These are phyloP conservation scores for Eleusine indica DNA, from an alignment of 176 grass and related monocot species.

Conservation along the genomic window DNA sequence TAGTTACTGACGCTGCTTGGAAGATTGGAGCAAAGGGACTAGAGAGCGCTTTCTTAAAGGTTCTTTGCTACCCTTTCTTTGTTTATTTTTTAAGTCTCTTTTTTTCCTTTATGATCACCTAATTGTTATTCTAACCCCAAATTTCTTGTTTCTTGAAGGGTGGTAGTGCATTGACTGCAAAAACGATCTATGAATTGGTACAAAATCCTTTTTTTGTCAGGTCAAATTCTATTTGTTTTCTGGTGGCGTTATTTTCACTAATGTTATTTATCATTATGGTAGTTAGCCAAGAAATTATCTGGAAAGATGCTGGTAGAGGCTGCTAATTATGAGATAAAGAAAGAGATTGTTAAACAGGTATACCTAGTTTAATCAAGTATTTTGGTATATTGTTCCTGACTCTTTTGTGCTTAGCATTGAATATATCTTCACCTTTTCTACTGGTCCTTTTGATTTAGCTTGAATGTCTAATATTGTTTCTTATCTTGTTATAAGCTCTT, in stretches of 20 bases:
- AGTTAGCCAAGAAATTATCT: conserved; percentile 87
- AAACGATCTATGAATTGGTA: conserved; percentile 86
- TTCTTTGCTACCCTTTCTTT: conserved; percentile 36
- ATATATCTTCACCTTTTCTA: conserved; percentile 23
- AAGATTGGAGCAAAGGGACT: conserved; percentile 76
- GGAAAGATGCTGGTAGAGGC: conserved; percentile 79
- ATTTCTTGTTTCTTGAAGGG: conserved; percentile 56
- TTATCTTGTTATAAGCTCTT: conserved; percentile 14
- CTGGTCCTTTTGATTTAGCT: background rate
- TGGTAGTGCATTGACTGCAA: conserved; percentile 75
- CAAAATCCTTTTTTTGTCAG: conserved; percentile 12
- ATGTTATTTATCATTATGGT: conserved; percentile 47
- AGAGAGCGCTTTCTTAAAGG: conserved; percentile 79
- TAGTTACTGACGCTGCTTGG: conserved; percentile 59
- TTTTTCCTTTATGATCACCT: conserved; percentile 5
- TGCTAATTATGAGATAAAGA: conserved; percentile 94
- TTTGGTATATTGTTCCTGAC: conserved; percentile 9
- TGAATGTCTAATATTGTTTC: background rate
- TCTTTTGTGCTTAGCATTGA: background rate
- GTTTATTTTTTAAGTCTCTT: background rate
- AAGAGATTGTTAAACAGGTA: conserved; percentile 93
- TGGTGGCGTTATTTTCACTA: conserved; percentile 30
- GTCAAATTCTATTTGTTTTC: conserved; percentile 14
- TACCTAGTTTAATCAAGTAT: background rate
- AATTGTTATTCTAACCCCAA: conserved; percentile 28